Evolutionary conservation across 2,329 filamentous ascomycete species (phyloP).

Genomic region (Zarea fungicola): DNA sequence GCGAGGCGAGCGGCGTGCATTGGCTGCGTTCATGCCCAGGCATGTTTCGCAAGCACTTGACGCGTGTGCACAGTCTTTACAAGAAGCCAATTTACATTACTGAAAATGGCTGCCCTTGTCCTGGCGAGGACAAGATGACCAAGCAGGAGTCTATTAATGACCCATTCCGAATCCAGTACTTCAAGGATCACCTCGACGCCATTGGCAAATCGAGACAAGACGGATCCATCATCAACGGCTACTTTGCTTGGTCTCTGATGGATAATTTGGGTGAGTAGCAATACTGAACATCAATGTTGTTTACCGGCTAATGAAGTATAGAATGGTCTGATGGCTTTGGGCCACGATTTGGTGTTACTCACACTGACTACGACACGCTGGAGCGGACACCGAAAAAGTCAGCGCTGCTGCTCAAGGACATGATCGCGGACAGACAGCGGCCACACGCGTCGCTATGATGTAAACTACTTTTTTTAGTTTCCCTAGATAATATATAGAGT

Average conservation of each 20-base stretch:
- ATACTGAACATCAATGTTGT: not conserved
- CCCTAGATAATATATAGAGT: too few relatives aligned
- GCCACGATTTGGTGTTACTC: conserved; percentile 33
- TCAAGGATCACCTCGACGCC: conserved; percentile 33
- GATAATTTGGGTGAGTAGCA: conserved; percentile 30
- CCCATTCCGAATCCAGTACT: conserved; percentile 31
- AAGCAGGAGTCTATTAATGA: conserved; percentile 31
- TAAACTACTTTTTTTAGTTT: too few relatives aligned
- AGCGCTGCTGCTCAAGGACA: conserved; percentile 24
- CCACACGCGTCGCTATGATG: not conserved
- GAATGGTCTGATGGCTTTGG: conserved; percentile 35
- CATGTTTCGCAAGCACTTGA: conserved; percentile 26
- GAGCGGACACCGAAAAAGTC: conserved; percentile 34
- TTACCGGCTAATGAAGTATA: conserved; percentile 3
- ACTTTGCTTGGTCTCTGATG: conserved; percentile 31
- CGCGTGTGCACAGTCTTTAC: conserved; percentile 22
- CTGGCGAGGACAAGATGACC: conserved; percentile 30
- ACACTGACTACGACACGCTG: conserved; percentile 31
- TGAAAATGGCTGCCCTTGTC: conserved; percentile 32
- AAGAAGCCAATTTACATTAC: conserved; percentile 25
- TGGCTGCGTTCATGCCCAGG: conserved; percentile 29
- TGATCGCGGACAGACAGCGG: conserved; percentile 20
- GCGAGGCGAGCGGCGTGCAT: conserved; percentile 27
- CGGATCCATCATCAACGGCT: conserved; percentile 23
- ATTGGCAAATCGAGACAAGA: conserved; percentile 26